phyloP scores from a whole-genome alignment of 306 rosid species.

The Prunus campanulata region DNA sequence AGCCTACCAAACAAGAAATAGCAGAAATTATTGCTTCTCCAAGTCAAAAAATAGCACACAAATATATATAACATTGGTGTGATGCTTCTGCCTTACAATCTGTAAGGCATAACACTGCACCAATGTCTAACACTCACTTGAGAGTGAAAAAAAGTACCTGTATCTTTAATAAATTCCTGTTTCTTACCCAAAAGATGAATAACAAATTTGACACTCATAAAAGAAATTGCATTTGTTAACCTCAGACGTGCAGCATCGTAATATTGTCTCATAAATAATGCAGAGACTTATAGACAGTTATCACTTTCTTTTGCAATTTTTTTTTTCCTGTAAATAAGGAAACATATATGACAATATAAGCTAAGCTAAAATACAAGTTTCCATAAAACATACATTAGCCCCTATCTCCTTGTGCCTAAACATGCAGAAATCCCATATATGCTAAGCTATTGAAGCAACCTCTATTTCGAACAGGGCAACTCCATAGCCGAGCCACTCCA shows the following conservation, averaged over 20 bases:
- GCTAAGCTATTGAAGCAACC: no score
- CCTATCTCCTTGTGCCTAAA: no score
- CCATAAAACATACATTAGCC: no score
- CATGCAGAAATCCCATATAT: no score
- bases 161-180: neutral
- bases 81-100: neutral
- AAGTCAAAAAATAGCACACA: constrained; percentile 6
- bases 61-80: neutral
- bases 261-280: neutral
- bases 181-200: neutral
- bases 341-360: no score
- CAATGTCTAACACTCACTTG: neutral
- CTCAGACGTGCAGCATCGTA: neutral
- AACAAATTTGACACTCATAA: neutral
- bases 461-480: no score
- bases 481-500: neutral
- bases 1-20: constrained; percentile 53
- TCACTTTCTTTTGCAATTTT: no score
- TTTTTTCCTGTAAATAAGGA: no score
- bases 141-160: neutral
- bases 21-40: constrained; percentile 25
- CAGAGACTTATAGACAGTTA: neutral
- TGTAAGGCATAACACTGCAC: neutral
- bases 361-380: no score
- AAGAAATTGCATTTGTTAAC: neutral